Conservation (phyloP, 805 yeast species). For the Ogataea wickerhamii region DNA sequence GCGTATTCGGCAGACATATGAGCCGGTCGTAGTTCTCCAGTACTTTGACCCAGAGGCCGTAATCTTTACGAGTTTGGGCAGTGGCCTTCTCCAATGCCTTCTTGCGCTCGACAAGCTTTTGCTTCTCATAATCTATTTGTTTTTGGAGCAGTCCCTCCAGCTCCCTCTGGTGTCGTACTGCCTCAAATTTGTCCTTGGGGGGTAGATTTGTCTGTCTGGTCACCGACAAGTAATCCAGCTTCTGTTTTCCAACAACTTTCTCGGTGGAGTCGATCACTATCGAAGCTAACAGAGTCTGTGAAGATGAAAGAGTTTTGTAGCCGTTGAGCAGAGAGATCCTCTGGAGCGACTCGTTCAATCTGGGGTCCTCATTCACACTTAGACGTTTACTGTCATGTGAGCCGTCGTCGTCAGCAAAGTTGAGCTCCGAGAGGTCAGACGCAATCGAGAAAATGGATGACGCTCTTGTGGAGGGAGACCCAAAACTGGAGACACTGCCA, state of each 20-base stretch:
- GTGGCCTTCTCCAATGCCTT: slow-evolving; percentile 31
- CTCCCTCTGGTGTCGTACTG: slow-evolving; percentile 49
- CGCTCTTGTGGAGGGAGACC: slow-evolving; percentile 38
- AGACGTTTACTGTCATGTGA: slow-evolving; percentile 36
- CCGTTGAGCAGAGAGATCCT: slow-evolving; percentile 31
- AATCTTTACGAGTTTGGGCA: slow-evolving; percentile 37
- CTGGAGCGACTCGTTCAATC: slow-evolving; percentile 36
- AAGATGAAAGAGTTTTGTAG: slow-evolving; percentile 9
- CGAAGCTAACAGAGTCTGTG: slow-evolving; percentile 1
- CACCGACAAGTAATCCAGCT: slow-evolving; percentile 33
- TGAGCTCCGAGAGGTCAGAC: slow-evolving; percentile 28
- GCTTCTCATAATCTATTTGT: slow-evolving; percentile 40
- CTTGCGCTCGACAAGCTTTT: slow-evolving; percentile 31
- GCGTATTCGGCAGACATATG: slow-evolving; percentile 36
- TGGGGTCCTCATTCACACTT: slow-evolving; percentile 31
- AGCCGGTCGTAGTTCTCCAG: slow-evolving; percentile 34
- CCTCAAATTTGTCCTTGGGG: slow-evolving; percentile 55
- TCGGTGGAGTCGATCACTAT: slow-evolving; percentile 1
- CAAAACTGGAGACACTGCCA: slow-evolving; percentile 20
- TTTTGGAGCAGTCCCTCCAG: slow-evolving; percentile 42
- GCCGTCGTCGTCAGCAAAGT: slow-evolving; percentile 19
- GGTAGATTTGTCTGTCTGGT: slow-evolving; percentile 68
- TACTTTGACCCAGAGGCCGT: slow-evolving; percentile 40
- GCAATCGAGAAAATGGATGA: slow-evolving; percentile 43
- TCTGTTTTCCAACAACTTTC: slow-evolving; percentile 17